Evolutionary conservation across 768 basidiomycete genomes (phyloP).

Genomic region (Suillus brevipes): DNA sequence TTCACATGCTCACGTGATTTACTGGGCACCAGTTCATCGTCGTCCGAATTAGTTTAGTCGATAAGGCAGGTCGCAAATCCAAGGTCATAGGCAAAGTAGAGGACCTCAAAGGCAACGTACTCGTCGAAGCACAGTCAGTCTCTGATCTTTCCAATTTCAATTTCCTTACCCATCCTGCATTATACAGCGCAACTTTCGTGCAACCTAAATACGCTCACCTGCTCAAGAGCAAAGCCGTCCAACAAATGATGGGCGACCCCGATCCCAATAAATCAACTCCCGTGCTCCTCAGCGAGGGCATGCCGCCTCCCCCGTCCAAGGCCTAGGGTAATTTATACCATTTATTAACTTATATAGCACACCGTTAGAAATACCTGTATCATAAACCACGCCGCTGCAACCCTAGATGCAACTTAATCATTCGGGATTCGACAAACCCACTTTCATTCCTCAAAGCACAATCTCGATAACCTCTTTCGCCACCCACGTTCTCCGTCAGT

Average conservation of each 20-base stretch:
- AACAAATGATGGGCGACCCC: conserved; percentile 67
- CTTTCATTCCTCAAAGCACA: not conserved
- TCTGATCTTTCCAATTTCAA: not conserved
- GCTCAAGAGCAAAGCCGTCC: conserved; percentile 58
- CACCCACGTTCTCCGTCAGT: not conserved
- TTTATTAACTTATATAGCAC: not conserved
- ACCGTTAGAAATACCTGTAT: not conserved
- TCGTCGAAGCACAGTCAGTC: conserved; percentile 81
- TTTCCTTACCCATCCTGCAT: conserved; percentile 1
- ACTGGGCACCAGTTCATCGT: conserved; percentile 69
- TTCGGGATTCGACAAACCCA: not conserved
- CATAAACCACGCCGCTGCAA: not conserved
- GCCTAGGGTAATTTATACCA: conserved; percentile 18
- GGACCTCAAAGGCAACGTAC: conserved; percentile 74
- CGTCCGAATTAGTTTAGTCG: conserved; percentile 65
- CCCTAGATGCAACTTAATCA: not conserved
- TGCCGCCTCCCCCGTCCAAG: conserved; percentile 27
- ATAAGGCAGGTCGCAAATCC: conserved; percentile 77
- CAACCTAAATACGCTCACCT: conserved; percentile 88
- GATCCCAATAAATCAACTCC: conserved; percentile 25
- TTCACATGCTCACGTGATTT: too few relatives aligned
- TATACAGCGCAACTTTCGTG: conserved; percentile 71
- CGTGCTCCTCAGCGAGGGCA: conserved; percentile 28
- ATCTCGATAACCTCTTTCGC: not conserved
- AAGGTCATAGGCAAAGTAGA: conserved; percentile 72